These are phyloP conservation scores for Trypethelium eluteriae DNA, from an alignment of 495 filamentous ascomycete species.

Conservation along the genomic window DNA sequence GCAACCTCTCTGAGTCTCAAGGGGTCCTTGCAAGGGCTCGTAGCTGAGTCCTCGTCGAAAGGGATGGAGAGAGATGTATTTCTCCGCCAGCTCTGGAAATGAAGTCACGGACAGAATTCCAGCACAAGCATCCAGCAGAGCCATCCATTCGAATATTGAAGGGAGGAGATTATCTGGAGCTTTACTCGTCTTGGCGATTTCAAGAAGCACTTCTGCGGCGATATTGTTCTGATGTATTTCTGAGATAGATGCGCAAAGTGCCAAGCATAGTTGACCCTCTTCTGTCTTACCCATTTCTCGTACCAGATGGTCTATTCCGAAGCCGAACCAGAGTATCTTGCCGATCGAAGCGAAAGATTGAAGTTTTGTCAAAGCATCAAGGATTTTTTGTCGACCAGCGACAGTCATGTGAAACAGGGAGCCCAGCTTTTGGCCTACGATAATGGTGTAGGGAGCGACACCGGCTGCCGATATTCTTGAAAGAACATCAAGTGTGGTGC, in stretches of 20 bases:
- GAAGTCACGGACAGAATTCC: neutral
- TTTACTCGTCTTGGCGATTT: neutral
- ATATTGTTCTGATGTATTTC: neutral
- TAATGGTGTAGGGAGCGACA: slow-evolving; percentile 4
- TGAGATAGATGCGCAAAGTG: neutral
- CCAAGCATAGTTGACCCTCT: neutral
- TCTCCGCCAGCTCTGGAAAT: too few relatives aligned
- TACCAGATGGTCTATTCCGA: neutral
- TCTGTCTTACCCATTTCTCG: neutral
- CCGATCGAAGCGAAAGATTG: neutral
- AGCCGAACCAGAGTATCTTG: neutral
- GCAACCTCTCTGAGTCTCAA: too few relatives aligned
- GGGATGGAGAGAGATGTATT: too few relatives aligned
- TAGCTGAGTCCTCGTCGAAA: too few relatives aligned
- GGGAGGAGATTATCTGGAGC: neutral
- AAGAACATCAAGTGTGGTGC: neutral
- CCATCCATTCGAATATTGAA: neutral
- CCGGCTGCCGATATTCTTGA: neutral
- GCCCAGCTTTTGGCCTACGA: neutral
- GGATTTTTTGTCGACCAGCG: neutral
- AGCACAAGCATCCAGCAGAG: neutral
- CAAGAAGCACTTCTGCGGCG: neutral
- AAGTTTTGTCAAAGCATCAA: neutral
- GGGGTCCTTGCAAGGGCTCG: too few relatives aligned
- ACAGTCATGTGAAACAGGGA: neutral